Conservation (phyloP, 176 grass and related monocot species). For the Carex kokanica region DNA sequence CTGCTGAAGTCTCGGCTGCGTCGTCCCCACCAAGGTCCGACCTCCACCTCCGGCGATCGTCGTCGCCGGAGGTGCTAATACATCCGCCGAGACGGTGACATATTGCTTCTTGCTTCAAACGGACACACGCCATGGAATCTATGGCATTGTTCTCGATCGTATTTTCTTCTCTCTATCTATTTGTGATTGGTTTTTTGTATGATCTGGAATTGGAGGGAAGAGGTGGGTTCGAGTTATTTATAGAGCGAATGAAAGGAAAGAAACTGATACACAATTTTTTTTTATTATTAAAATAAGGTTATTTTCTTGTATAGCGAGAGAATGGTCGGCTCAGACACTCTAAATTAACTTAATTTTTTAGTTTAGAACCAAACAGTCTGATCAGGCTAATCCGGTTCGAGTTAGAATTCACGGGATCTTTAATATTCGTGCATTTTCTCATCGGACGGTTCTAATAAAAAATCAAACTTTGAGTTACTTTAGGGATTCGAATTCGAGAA, state of each 20-base stretch:
- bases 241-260: constrained; percentile 15
- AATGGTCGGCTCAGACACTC: neutral
- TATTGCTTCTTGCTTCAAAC: neutral
- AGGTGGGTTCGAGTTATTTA: neutral
- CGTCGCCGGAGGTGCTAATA: constrained; percentile 13
- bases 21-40: constrained; percentile 5
- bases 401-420: too few species aligned
- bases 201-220: constrained; percentile 4
- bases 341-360: too few species aligned
- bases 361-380: too few species aligned
- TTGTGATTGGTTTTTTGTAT: constrained; percentile 2
- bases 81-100: neutral
- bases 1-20: constrained; percentile 38
- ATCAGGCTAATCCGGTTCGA: too few species aligned
- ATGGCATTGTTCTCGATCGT: constrained; percentile 1
- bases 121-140: neutral
- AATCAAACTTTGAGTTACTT: too few species aligned
- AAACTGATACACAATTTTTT: neutral
- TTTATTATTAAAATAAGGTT: neutral
- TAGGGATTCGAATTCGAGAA: too few species aligned
- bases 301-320: constrained; percentile 22
- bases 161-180: neutral
- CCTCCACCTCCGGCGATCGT: constrained; percentile 25
- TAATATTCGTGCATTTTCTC: too few species aligned
- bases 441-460: too few species aligned